A percentile compares a stretch with the other conserved stretches of the same genome.
Evolutionary conservation across 1,139 yeast species (phyloP).

Genomic region (Hansenula sp.): DNA sequence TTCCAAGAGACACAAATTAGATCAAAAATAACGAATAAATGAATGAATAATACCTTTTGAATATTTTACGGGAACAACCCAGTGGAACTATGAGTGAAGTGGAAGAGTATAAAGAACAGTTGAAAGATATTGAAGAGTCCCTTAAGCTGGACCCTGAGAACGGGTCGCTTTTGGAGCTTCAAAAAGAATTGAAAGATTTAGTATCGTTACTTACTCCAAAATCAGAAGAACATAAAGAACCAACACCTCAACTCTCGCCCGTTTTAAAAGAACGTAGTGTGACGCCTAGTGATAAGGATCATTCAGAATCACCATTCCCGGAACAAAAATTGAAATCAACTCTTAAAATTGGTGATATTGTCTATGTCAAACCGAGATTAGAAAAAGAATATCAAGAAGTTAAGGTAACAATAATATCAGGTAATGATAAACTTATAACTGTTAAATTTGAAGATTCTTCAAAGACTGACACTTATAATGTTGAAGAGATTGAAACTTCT

Average conservation of each 20-base stretch:
- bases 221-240: constrained; percentile 4
- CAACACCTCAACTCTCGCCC: too few relatives aligned
- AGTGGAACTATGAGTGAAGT: constrained; percentile 21
- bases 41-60: too few relatives aligned
- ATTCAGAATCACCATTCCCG: background rate
- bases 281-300: background rate
- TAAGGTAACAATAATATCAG: constrained; percentile 13
- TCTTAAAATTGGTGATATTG: constrained; percentile 9
- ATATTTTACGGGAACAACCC: background rate
- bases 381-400: constrained; percentile 10
- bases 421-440: constrained; percentile 15
- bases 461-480: constrained; percentile 8
- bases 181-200: constrained; percentile 28
- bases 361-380: constrained; percentile 12
- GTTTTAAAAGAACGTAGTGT: background rate
- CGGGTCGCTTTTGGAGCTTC: constrained; percentile 25
- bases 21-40: too few relatives aligned
- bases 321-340: background rate
- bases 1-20: too few relatives aligned
- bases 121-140: constrained; percentile 27
- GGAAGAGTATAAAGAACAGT: constrained; percentile 29
- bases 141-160: constrained; percentile 28
- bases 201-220: constrained; percentile 24
- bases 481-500: constrained; percentile 8
- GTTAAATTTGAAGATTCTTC: constrained; percentile 10